Evolutionary conservation across 2,329 filamentous ascomycete genomes (phyloP).

Genomic region (Penicillium occitanis): DNA sequence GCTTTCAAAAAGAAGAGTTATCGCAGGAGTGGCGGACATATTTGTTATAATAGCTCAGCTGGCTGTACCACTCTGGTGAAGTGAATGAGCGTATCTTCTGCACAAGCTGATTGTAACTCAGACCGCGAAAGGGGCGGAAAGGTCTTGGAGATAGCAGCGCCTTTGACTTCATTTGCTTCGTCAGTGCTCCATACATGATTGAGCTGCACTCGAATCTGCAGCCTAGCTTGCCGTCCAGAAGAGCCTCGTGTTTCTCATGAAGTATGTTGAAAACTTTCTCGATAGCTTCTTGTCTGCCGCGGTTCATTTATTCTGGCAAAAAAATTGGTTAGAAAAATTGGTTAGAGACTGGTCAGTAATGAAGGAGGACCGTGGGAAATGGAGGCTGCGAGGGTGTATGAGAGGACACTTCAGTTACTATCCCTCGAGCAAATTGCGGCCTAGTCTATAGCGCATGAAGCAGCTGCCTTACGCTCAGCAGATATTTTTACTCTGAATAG

Average conservation of each 20-base stretch:
- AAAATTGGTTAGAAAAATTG: background rate
- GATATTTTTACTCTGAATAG: too few species aligned
- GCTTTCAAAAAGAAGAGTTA: background rate
- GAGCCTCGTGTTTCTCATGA: background rate
- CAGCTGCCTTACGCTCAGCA: too few species aligned
- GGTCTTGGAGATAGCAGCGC: slow-evolving; percentile 5
- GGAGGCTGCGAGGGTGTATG: slow-evolving; percentile 74
- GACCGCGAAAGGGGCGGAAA: background rate
- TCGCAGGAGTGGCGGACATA: background rate
- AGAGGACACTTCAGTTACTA: slow-evolving; percentile 44
- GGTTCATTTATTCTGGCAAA: background rate
- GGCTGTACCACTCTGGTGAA: background rate
- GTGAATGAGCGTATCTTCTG: background rate
- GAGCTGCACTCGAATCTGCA: slow-evolving; percentile 17
- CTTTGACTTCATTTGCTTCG: slow-evolving; percentile 18
- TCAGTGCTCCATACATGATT: background rate
- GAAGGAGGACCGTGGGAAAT: slow-evolving; percentile 53
- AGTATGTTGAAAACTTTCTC: background rate
- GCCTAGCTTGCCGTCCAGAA: background rate
- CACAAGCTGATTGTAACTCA: slow-evolving; percentile 9
- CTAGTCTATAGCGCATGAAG: too few species aligned
- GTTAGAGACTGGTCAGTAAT: too few species aligned
- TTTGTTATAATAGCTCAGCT: background rate
- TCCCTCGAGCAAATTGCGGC: too few species aligned
- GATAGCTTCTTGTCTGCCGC: background rate